A percentile compares a stretch with the other conserved stretches of the same genome.
Evolutionary conservation across 2,329 filamentous ascomycete species (phyloP).

Genomic region (Trichophyton mentagrophytes): DNA sequence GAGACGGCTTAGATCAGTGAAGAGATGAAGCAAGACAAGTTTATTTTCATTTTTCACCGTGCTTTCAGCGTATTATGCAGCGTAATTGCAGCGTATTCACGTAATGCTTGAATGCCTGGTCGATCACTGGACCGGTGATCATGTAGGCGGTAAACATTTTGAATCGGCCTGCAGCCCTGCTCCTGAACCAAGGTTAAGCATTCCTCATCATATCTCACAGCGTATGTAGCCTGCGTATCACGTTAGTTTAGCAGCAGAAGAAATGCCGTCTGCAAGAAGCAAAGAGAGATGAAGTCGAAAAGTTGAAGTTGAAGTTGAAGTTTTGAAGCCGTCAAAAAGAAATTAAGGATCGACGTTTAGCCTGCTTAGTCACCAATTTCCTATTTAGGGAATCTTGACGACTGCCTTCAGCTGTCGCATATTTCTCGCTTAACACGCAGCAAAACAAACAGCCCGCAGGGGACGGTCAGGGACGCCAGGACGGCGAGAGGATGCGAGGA

Average conservation of each 20-base stretch:
- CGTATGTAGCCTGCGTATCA: background rate
- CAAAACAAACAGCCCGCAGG: too few species aligned
- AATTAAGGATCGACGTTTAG: background rate
- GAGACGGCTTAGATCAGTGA: background rate
- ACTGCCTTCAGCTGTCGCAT: background rate
- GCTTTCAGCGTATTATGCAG: too few species aligned
- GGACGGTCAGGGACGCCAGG: too few species aligned
- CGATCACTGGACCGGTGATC: background rate
- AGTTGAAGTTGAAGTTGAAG: background rate
- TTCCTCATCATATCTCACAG: background rate
- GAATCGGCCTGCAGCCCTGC: background rate
- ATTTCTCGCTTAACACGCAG: background rate
- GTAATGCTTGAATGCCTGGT: too few species aligned
- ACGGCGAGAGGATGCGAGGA: too few species aligned
- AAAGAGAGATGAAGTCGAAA: background rate
- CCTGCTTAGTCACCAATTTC: background rate
- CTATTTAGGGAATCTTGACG: conserved; percentile 22
- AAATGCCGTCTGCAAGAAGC: background rate
- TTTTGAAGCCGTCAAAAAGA: background rate
- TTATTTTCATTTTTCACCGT: too few species aligned
- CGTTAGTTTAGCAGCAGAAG: background rate
- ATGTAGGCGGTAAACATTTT: background rate
- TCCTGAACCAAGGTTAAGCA: too few species aligned
- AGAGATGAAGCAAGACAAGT: too few species aligned
- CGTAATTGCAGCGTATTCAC: too few species aligned